phyloP scores from a whole-genome alignment of 108 stramenopile species.

The Parietichytrium sp. region DNA sequence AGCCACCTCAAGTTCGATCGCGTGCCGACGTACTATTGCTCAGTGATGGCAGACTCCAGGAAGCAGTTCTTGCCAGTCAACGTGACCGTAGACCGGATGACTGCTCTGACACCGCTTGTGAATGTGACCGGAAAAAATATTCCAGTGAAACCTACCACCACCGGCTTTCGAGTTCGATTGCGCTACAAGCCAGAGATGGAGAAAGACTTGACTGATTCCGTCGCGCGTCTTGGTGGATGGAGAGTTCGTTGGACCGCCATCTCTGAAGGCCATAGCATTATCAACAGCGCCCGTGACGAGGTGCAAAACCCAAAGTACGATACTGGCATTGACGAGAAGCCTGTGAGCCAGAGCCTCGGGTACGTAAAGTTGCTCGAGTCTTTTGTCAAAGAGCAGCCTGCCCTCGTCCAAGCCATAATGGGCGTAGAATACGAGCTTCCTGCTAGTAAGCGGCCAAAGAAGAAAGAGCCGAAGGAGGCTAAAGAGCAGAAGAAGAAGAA shows the following conservation, averaged over 20 bases:
- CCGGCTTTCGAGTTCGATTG: constrained; percentile 30
- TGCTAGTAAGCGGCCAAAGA: neutral
- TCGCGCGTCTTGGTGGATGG: constrained; percentile 13
- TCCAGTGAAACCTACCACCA: neutral
- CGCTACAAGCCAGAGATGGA: neutral
- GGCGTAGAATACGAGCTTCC: neutral
- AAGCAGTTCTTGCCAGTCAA: too few relatives aligned
- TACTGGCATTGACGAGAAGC: constrained; percentile 32
- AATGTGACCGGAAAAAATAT: neutral
- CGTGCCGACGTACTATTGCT: constrained; percentile 37
- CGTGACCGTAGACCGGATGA: neutral
- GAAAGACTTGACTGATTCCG: neutral
- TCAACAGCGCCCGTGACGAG: neutral
- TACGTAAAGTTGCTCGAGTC: neutral
- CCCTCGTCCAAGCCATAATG: neutral
- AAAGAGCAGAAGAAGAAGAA: too few relatives aligned
- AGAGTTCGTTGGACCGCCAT: constrained; percentile 32
- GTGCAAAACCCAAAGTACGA: constrained; percentile 35
- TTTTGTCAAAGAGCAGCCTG: neutral
- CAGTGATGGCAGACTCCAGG: neutral
- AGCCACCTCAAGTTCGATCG: constrained; percentile 14
- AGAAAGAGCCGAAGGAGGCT: neutral
- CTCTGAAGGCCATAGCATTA: neutral
- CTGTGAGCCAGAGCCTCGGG: neutral
- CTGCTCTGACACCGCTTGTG: neutral